Conservation (phyloP, 345 rosid species). For the Ricinus communis region DNA sequence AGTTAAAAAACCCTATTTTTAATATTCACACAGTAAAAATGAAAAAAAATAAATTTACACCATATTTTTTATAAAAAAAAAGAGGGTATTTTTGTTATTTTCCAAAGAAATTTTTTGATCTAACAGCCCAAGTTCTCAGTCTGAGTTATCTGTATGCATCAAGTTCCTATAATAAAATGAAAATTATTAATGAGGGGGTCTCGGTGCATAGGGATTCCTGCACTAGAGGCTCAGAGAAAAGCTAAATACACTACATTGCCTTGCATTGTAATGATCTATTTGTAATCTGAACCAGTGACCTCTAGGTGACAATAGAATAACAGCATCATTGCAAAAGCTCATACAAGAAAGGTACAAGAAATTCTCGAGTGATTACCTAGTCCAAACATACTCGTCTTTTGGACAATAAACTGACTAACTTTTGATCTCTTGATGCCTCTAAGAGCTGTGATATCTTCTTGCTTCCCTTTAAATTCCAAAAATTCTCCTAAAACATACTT, state of each 20-base stretch:
- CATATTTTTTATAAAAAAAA: too few relatives aligned
- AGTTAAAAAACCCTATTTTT: too few relatives aligned
- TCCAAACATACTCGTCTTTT: constrained; percentile 91
- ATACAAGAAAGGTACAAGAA: constrained; percentile 3
- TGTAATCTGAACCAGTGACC: background rate
- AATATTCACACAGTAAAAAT: too few relatives aligned
- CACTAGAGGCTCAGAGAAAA: background rate
- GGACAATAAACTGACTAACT: constrained; percentile 60
- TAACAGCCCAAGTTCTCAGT: background rate
- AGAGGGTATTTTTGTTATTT: too few relatives aligned
- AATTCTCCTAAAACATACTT: constrained; percentile 83
- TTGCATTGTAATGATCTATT: background rate
- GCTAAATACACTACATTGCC: too few relatives aligned
- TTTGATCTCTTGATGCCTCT: constrained; percentile 74
- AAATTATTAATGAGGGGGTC: background rate
- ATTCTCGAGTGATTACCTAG: constrained; percentile 48
- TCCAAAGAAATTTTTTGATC: background rate
- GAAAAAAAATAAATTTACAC: too few relatives aligned
- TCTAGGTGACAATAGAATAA: background rate
- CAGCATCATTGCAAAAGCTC: background rate
- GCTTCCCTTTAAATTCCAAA: constrained; percentile 78
- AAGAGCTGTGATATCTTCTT: constrained; percentile 61
- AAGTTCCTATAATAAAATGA: background rate
- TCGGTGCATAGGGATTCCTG: background rate
- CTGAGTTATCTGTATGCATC: background rate